A percentile compares a stretch with the other conserved stretches of the same genome.
Evolutionary conservation across 805 yeast species (phyloP).

Genomic region (Brettanomyces nanus): DNA sequence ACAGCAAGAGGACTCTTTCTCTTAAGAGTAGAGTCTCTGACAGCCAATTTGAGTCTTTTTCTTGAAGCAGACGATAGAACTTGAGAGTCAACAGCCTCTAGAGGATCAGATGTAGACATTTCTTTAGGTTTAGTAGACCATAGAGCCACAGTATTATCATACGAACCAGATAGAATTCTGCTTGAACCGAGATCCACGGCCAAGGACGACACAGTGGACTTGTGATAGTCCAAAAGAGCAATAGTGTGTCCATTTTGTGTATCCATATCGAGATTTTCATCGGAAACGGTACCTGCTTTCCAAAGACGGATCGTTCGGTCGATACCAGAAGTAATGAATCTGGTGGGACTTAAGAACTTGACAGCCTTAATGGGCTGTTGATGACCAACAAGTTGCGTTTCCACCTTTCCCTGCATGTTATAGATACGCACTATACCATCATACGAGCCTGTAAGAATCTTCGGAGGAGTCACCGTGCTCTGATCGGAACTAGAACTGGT

Average conservation of each 20-base stretch:
- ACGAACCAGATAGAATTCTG: slow-evolving; percentile 75
- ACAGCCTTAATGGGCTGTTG: slow-evolving; percentile 80
- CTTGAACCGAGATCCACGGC: slow-evolving; percentile 47
- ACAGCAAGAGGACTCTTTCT: slow-evolving; percentile 77
- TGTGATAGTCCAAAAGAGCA: slow-evolving; percentile 86
- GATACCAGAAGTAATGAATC: slow-evolving; percentile 78
- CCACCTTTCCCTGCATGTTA: slow-evolving; percentile 72
- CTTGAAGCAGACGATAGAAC: slow-evolving; percentile 67
- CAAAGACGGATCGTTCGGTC: slow-evolving; percentile 86
- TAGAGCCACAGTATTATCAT: slow-evolving; percentile 69
- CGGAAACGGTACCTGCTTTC: slow-evolving; percentile 48
- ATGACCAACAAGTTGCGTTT: slow-evolving; percentile 79
- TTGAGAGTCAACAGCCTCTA: slow-evolving; percentile 32
- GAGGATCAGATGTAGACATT: slow-evolving; percentile 52
- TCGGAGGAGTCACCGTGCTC: slow-evolving; percentile 32
- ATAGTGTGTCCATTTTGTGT: slow-evolving; percentile 56
- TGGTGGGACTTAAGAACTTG: slow-evolving; percentile 65
- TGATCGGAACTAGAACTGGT: slow-evolving; percentile 20
- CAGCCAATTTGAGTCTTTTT: slow-evolving; percentile 78
- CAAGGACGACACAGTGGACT: slow-evolving; percentile 73
- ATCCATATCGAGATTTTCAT: slow-evolving; percentile 38
- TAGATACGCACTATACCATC: slow-evolving; percentile 88
- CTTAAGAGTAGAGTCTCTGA: slow-evolving; percentile 65
- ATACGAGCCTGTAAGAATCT: slow-evolving; percentile 80
- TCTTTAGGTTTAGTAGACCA: slow-evolving; percentile 89